A percentile compares a stretch with the other conserved stretches of the same genome.
phyloP scores from a whole-genome alignment of 305 asterid genomes.

The Solanum hybrid region DNA sequence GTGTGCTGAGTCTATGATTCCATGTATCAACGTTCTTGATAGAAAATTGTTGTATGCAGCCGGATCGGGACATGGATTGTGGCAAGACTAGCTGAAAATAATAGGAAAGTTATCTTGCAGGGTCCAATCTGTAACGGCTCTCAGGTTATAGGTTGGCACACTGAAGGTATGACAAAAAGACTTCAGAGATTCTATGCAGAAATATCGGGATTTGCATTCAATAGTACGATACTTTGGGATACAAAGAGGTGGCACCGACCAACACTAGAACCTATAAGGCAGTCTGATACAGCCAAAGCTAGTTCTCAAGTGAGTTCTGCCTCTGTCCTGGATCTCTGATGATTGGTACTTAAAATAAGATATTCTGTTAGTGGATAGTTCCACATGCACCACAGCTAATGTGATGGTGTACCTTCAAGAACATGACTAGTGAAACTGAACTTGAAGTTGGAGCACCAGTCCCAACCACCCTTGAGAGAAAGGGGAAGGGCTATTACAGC shows the following conservation, averaged over 20 bases:
- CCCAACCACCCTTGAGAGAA: not conserved
- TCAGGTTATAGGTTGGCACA: conserved; percentile 70
- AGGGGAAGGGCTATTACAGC: not conserved
- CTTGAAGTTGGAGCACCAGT: not conserved
- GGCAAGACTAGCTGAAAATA: conserved; percentile 36
- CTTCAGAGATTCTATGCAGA: conserved; percentile 50
- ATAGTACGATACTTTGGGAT: conserved; percentile 81
- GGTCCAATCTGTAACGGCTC: conserved; percentile 79
- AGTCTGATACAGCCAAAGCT: conserved; percentile 30
- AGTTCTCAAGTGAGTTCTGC: conserved; percentile 48
- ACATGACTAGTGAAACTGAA: not conserved
- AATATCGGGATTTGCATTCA: conserved; percentile 66
- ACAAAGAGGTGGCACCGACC: conserved; percentile 61
- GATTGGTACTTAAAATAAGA: not conserved
- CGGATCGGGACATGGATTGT: conserved; percentile 66
- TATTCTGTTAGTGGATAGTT: not conserved
- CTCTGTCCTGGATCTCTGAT: not conserved
- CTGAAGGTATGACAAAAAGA: conserved; percentile 19
- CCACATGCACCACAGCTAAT: not conserved
- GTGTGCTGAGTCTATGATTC: not conserved
- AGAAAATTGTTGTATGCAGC: conserved; percentile 31
- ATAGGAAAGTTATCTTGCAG: conserved; percentile 27
- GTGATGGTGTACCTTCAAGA: not conserved
- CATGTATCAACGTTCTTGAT: conserved; percentile 4
- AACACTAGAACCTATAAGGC: conserved; percentile 52